Evolutionary conservation across 305 asterid genomes (phyloP).

Genomic region (Fraxinus xanthoxyloides): DNA sequence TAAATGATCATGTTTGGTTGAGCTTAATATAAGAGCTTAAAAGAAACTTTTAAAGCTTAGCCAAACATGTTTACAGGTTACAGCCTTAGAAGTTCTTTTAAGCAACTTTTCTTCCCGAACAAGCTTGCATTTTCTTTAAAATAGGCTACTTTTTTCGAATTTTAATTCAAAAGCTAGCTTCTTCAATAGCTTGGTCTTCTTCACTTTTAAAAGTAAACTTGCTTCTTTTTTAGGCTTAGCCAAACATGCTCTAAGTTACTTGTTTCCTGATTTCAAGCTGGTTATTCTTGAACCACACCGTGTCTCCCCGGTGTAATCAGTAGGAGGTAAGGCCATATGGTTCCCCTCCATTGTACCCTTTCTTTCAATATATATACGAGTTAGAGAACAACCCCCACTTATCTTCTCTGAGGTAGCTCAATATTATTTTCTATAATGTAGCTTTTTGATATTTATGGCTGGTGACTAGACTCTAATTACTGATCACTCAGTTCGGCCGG

Average conservation of each 20-base stretch:
- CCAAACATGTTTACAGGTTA: not conserved
- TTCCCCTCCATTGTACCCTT: not conserved
- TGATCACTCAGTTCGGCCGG: not conserved
- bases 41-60: not conserved
- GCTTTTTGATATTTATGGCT: not conserved
- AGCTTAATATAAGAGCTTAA: not conserved
- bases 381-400: not conserved
- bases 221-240: not conserved
- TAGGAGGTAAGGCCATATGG: not conserved
- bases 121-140: not conserved
- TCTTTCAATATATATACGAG: not conserved
- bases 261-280: not conserved
- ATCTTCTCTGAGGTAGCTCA: not conserved
- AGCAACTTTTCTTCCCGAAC: not conserved
- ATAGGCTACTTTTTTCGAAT: not conserved
- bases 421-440: not conserved
- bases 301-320: not conserved
- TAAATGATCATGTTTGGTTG: not conserved
- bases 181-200: not conserved
- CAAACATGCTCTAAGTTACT: not conserved
- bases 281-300: not conserved
- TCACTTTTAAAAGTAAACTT: not conserved
- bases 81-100: not conserved
- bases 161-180: not conserved
- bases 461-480: not conserved